A percentile compares a stretch with the other conserved stretches of the same genome.
phyloP scores from a whole-genome alignment of 805 yeast genomes.

The Suhomyces kilbournensis region DNA sequence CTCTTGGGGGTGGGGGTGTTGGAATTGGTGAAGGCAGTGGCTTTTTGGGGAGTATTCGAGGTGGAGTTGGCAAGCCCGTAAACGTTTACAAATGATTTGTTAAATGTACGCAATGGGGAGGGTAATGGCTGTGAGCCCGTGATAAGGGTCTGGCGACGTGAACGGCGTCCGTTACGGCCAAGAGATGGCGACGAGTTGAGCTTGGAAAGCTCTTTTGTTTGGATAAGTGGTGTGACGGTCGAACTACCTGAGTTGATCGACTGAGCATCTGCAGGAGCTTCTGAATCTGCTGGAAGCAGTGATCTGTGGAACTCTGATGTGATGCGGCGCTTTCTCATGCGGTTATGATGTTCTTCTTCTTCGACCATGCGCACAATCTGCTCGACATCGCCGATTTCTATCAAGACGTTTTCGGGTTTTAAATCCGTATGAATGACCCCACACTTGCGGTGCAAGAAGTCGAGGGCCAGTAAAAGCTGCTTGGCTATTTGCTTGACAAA shows the following conservation, averaged over 20 bases:
- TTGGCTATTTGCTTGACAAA: constrained; percentile 80
- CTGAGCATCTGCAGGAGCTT: neutral
- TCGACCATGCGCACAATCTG: constrained; percentile 69
- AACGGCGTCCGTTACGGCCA: constrained; percentile 47
- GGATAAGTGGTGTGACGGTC: neutral
- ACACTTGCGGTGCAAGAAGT: constrained; percentile 66
- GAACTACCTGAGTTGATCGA: neutral
- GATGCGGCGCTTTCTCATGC: constrained; percentile 38
- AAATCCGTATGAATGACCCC: constrained; percentile 75
- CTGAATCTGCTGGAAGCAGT: constrained; percentile 5
- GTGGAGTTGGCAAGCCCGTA: constrained; percentile 37
- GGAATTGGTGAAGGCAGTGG: constrained; percentile 19
- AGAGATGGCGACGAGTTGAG: constrained; percentile 32
- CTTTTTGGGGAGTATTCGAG: constrained; percentile 37
- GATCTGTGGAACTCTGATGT: constrained; percentile 6
- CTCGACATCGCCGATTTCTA: constrained; percentile 82
- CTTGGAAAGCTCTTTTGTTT: neutral
- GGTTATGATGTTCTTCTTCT: constrained; percentile 51
- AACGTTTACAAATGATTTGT: constrained; percentile 37
- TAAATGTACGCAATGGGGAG: constrained; percentile 70
- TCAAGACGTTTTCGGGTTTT: constrained; percentile 72
- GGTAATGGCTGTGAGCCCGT: constrained; percentile 94
- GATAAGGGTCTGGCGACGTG: constrained; percentile 71
- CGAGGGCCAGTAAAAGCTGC: constrained; percentile 70
- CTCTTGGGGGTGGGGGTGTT: constrained; percentile 29